Base-by-base conservation (phyloP, 139 green algal species). In the Microglena sp. region DNA sequence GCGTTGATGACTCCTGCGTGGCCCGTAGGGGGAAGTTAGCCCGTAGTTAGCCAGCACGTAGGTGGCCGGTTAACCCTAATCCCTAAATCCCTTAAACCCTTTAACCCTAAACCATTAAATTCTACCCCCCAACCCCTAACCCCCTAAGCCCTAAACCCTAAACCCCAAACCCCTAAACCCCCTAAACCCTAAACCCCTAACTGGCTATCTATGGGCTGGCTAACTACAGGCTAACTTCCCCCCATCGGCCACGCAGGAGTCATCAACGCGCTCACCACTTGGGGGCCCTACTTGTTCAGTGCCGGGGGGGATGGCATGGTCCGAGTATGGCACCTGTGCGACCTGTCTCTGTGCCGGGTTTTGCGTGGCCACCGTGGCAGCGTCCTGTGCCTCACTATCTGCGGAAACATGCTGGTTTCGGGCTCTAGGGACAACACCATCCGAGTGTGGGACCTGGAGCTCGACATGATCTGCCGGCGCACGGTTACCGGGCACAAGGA, bases 351-450 rank as follows among this genome's bases (percentile, higher is more conserved):
- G 44, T 69, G 87, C 46, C 73, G 72, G 34, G 77, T 83, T 58
- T 75, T 95, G 73, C 68, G 82, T 4, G 85, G 84, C 6, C 89
- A 96, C 77, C 73, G 87, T 24, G 90, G 92, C 36, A 84, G 70
- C 61, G 83, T 97, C 34, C 77, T 97, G 60, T 83, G 82, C 33
- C 82, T 97, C 46, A 71, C 86, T 33, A 70, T 71, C 6, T 36
- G 89, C 1, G 78, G 75, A 4, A 64, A 64, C 44, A 68, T 91
- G 32, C 79, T 97, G 45, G 69, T 89, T 3, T 89, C 74, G 26
- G 90, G 90, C 11, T 86, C 81, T 3, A 56, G 92, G 0, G 91
- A 97, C 77, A 90, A 92, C 71, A 87, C 90, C 28, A 91, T 97
- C 68, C 81, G 86, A 26, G 85, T 93, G 56, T 94, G 89, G 87